Evolutionary conservation across 2,329 filamentous ascomycete species (phyloP).

Genomic region (Bipolaris zeicola): DNA sequence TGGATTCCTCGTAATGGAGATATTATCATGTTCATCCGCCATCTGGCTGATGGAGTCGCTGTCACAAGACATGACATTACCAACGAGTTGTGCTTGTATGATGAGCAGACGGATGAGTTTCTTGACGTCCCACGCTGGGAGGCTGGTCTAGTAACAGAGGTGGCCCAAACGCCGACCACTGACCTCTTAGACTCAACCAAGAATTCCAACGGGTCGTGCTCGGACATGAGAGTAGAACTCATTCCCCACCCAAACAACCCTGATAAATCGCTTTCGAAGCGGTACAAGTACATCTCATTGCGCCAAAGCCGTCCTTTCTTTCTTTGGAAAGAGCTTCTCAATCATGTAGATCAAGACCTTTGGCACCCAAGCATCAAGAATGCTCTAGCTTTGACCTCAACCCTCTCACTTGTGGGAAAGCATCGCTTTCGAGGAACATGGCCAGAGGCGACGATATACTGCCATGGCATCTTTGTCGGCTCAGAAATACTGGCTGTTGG

Average conservation of each 20-base stretch:
- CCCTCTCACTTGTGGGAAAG: conserved; percentile 59
- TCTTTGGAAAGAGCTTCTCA: conserved; percentile 59
- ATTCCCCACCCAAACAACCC: conserved; percentile 57
- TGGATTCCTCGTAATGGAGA: conserved; percentile 63
- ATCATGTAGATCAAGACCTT: conserved; percentile 46
- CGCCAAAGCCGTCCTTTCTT: conserved; percentile 61
- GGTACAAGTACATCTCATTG: conserved; percentile 61
- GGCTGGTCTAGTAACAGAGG: conserved; percentile 61
- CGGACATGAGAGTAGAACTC: conserved; percentile 64
- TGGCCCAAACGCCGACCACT: conserved; percentile 51
- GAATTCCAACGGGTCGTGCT: conserved; percentile 53
- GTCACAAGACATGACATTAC: conserved; percentile 37
- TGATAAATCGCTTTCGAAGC: conserved; percentile 59
- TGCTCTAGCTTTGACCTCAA: conserved; percentile 60
- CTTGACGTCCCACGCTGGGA: conserved; percentile 58
- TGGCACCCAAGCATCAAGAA: conserved; percentile 61
- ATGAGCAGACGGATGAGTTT: conserved; percentile 29
- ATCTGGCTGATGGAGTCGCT: conserved; percentile 33
- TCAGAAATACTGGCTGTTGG: conserved; percentile 60
- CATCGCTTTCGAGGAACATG: conserved; percentile 60
- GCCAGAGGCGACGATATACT: conserved; percentile 60
- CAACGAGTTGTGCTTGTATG: conserved; percentile 31
- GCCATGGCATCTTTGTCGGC: conserved; percentile 61
- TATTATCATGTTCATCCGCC: conserved; percentile 59
- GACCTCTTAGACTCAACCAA: conserved; percentile 54